phyloP scores from a whole-genome alignment of 352 stramenopile genomes.

The Blastocystis sp. region DNA sequence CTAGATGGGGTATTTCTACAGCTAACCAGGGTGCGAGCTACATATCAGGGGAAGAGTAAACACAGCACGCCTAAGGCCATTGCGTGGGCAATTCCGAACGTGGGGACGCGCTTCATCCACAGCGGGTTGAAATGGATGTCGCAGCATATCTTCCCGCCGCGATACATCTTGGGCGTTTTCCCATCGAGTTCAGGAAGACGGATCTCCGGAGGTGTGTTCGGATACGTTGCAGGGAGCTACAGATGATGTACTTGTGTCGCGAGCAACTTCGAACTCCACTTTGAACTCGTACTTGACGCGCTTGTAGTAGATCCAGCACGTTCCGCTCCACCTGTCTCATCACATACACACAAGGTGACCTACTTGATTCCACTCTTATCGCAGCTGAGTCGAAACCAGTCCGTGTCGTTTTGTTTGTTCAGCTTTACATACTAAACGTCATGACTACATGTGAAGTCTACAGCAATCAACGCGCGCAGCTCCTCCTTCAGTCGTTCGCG shows the following conservation, averaged over 20 bases:
- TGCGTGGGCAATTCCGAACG: slow-evolving; percentile 85
- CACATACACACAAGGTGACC: slow-evolving; percentile 40
- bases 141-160: slow-evolving; percentile 85
- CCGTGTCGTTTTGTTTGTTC: slow-evolving; percentile 87
- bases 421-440: slow-evolving; percentile 79
- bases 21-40: slow-evolving; percentile 82
- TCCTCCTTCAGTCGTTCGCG: slow-evolving; percentile 86
- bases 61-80: slow-evolving; percentile 82
- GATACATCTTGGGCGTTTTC: slow-evolving; percentile 88
- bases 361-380: slow-evolving; percentile 78
- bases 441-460: slow-evolving; percentile 64
- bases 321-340: slow-evolving; percentile 84
- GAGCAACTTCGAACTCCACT: slow-evolving; percentile 76
- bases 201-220: slow-evolving; percentile 65
- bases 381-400: slow-evolving; percentile 86
- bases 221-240: slow-evolving; percentile 71
- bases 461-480: slow-evolving; percentile 84
- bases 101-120: slow-evolving; percentile 86
- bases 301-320: slow-evolving; percentile 87
- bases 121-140: slow-evolving; percentile 87
- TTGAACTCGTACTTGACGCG: slow-evolving; percentile 83
- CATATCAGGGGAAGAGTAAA: not conserved
- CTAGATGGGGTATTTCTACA: slow-evolving; percentile 84
- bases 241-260: too few species aligned
- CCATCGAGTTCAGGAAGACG: slow-evolving; percentile 84